Evolutionary conservation across 2,329 filamentous ascomycete genomes (phyloP), one percentile per base, ranked within the genome.

Genomic region (Cordyceps tenuipes): DNA sequence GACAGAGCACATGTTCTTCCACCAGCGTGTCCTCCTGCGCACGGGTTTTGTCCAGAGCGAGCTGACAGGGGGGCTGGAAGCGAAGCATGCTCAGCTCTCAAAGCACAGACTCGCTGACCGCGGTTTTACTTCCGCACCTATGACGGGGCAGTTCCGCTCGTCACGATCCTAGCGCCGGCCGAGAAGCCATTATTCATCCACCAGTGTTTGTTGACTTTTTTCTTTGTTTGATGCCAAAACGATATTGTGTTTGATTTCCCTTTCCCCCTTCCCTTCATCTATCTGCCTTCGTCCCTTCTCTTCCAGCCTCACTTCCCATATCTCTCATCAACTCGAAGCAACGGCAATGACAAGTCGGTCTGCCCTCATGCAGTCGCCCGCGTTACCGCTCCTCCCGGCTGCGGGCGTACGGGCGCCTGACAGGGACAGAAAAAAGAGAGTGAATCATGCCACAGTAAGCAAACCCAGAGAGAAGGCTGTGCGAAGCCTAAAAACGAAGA

Each of bases 361-460:
- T 58, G 56, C 19, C 36, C 23, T 21, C 56, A 52, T 58, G 56
- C 56, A 58, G 56, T 48, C 36, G 36, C 26, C 56, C 56, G 56
- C 52, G 36, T 52, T 43, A 52, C 47, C 36, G 36, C 43, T 44
- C n/a, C 13, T n/a, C 3, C 21, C 17, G 21, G 10, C 31, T 43
- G 56, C 47, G 56, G 56, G 56, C 47, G 56, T 36, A 31, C 44
- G 26, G 26, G 26, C 44, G 29, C 26, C 12, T 41, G 7, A 4
- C 29, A 23, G 23, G n/a, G 31, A 34, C 34, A 36, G 34, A n/a
- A 23, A 36, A 10, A 21, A 51, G 55, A 51, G 10, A 58, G 55
- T 58, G 10, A 58, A 49, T 58, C 3, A 36, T 36, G 34, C 34
- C 47, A 9, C 15, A 31, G 17, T 29, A 21, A 17, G 47, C 19